Evolutionary conservation across 2,329 filamentous ascomycete genomes (phyloP).

Genomic region (Ambrosiella xylebori): DNA sequence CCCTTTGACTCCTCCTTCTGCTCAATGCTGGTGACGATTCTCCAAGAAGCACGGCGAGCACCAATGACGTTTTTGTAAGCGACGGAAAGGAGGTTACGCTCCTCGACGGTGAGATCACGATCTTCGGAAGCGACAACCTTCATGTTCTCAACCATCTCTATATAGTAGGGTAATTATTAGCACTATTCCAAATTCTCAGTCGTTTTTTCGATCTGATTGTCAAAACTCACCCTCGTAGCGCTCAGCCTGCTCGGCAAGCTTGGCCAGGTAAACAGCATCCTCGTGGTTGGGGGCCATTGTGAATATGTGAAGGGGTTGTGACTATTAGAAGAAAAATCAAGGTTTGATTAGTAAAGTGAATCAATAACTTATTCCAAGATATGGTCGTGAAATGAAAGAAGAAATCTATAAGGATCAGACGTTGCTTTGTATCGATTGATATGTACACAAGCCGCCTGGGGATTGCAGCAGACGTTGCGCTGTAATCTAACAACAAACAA

Average conservation of each 20-base stretch:
- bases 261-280: constrained; percentile 98
- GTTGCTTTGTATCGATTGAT: background rate
- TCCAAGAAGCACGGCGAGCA: constrained; percentile 90
- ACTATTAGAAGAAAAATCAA: constrained; percentile 6
- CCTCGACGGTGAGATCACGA: constrained; percentile 72
- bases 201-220: constrained; percentile 11
- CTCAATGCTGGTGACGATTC: constrained; percentile 96
- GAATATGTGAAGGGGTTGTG: constrained; percentile 38
- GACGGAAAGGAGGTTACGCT: constrained; percentile 92
- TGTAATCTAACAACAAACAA: background rate
- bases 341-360: background rate
- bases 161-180: constrained; percentile 10
- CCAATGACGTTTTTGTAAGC: constrained; percentile 99
- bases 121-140: constrained; percentile 88
- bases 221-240: constrained; percentile 75
- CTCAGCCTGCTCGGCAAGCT: constrained; percentile 99
- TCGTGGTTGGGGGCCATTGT: constrained; percentile 37
- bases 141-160: constrained; percentile 99
- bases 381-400: background rate
- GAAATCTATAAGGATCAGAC: constrained; percentile 1
- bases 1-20: constrained; percentile 99
- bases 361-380: background rate
- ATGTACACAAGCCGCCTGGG: background rate
- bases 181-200: constrained; percentile 1
- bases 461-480: constrained; percentile 1